Base-by-base conservation (phyloP, 2,329 filamentous ascomycete genomes). In the Cryoendolithus antarcticus region DNA sequence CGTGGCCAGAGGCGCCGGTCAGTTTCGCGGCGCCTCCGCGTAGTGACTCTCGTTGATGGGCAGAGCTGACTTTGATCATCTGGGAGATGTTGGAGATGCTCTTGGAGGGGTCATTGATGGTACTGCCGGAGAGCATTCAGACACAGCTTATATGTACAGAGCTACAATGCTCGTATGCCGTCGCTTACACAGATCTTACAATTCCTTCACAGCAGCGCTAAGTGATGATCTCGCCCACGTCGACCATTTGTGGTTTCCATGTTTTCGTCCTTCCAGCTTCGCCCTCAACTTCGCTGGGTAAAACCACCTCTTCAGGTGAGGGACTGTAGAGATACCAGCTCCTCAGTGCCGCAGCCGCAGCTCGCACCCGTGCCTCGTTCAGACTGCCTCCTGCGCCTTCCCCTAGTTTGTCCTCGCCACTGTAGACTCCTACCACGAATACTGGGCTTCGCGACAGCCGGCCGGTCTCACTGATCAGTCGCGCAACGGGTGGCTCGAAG, bases 321-420 rank as follows among this genome's bases (percentile, higher is more conserved):
- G 91, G 89, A 59, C 80, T 88, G 67, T 98, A 98, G 38, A 98
- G 69, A 62, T 98, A 98, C 91, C 91, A 98, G 4, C 80, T 72
- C 70, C 94, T 93, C 56, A 98, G 69, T 11, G 86, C 80, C 46
- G 82, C 80, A 54, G 93, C 88, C 30, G 84, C 77, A 12, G 91
- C 91, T 59, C 84, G 75, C 47, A 75, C 71, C 47, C 85, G 76
- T 27, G 83, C 89, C 53, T 86, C 75, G 48, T 86, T 71, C 41
- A 96, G 67, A 61, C 75, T 88, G 35, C 80, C 67, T 15, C 83
- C 91, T 12, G 79, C 72, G n/a, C 80, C 91, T 66, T 98, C 89
- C 40, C 89, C 91, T 32, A 98, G 70, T 71, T 91, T 89, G 59
- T 98, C 88, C 44, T 72, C 70, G 37, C 89, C 91, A 49, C 83